A percentile compares a stretch with the other conserved stretches of the same genome.
Conservation (phyloP, 345 rosid species). For the Arabidopsis suecica region DNA sequence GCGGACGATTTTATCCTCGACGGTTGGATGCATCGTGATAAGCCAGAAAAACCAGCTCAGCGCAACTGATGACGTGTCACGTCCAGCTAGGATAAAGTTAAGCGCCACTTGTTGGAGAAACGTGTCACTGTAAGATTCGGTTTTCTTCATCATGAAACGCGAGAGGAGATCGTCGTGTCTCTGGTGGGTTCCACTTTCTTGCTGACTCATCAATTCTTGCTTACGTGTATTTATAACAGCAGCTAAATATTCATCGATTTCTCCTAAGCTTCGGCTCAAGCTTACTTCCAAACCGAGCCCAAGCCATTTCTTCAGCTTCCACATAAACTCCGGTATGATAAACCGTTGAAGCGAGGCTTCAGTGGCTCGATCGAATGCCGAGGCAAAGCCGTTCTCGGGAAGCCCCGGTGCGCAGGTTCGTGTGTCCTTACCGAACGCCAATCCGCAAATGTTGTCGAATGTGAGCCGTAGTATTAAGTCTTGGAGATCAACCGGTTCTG, state of each 20-base stretch:
- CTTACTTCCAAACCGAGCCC: slow-evolving; percentile 83
- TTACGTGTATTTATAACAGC: slow-evolving; percentile 72
- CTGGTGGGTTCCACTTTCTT: slow-evolving; percentile 52
- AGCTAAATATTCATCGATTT: slow-evolving; percentile 68
- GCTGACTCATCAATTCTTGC: slow-evolving; percentile 64
- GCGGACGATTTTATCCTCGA: slow-evolving; percentile 69
- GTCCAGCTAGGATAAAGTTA: slow-evolving; percentile 43
- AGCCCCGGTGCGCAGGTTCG: slow-evolving; percentile 75
- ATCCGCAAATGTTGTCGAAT: slow-evolving; percentile 93
- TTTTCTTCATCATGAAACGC: slow-evolving; percentile 87
- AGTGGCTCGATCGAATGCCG: slow-evolving; percentile 87
- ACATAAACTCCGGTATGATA: slow-evolving; percentile 75
- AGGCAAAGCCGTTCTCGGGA: slow-evolving; percentile 74
- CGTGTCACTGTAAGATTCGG: slow-evolving; percentile 62
- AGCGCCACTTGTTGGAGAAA: slow-evolving; percentile 91
- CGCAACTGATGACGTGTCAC: no score
- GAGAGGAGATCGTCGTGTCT: slow-evolving; percentile 86
- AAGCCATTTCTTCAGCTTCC: slow-evolving; percentile 88
- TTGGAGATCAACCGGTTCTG: slow-evolving; percentile 76
- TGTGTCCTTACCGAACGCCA: slow-evolving; percentile 93
- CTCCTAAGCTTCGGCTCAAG: slow-evolving; percentile 70
- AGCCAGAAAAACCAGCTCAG: slow-evolving; percentile 79
- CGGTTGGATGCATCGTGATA: slow-evolving; percentile 58
- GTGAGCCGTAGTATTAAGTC: slow-evolving; percentile 91
- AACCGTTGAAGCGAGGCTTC: slow-evolving; percentile 92